Evolutionary conservation across 2,329 filamentous ascomycete species (phyloP).

Genomic region (Fusarium drepaniforme): DNA sequence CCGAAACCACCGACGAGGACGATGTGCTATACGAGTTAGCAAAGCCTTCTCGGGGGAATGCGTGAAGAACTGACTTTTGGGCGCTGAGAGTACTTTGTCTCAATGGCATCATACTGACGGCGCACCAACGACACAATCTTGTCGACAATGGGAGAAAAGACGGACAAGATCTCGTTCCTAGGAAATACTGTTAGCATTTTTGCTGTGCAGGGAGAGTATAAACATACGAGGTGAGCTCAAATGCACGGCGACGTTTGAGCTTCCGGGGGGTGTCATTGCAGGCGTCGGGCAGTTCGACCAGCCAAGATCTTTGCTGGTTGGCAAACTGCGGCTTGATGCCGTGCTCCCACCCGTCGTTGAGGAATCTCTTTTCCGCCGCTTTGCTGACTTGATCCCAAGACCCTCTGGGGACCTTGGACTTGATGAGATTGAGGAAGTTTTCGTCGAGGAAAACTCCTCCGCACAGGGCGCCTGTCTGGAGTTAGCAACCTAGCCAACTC

Average conservation of each 20-base stretch:
- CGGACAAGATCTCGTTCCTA: slow-evolving; percentile 36
- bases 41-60: background rate
- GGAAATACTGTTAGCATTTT: background rate
- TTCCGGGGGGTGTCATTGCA: rapidly evolving
- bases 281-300: slow-evolving; percentile 29
- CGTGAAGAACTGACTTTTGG: slow-evolving; percentile 44
- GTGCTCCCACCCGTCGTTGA: slow-evolving; percentile 47
- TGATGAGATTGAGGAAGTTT: slow-evolving; percentile 47
- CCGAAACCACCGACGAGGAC: slow-evolving; percentile 57
- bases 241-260: slow-evolving; percentile 5
- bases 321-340: slow-evolving; percentile 45
- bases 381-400: slow-evolving; percentile 14
- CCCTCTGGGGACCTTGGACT: slow-evolving; percentile 18
- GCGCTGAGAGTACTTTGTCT: background rate
- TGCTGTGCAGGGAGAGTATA: background rate
- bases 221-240: slow-evolving; percentile 21
- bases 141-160: slow-evolving; percentile 40
- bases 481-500: background rate
- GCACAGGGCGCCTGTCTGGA: slow-evolving; percentile 50
- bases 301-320: slow-evolving; percentile 26
- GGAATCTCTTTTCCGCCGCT: slow-evolving; percentile 14
- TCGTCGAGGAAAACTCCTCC: slow-evolving; percentile 57
- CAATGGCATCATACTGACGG: slow-evolving; percentile 39
- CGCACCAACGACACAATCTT: slow-evolving; percentile 40
- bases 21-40: slow-evolving; percentile 45